phyloP scores from a whole-genome alignment of 805 yeast genomes.

The Nakazawaea pomicola region DNA sequence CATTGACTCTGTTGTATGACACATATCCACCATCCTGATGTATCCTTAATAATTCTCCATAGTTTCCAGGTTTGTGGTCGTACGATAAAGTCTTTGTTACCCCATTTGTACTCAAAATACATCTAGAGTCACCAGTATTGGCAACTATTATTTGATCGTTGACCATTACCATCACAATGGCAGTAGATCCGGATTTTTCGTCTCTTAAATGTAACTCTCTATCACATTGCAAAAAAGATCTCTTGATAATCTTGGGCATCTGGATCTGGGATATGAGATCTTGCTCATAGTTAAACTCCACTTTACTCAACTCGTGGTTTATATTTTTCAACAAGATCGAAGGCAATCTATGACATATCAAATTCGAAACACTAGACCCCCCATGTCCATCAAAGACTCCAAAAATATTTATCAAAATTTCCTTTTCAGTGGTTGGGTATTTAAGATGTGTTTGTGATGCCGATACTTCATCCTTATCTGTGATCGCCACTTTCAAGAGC shows the following conservation, averaged over 20 bases:
- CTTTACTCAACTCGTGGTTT: slow-evolving; percentile 13
- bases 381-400: slow-evolving; percentile 87
- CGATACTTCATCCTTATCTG: neutral
- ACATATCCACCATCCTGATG: slow-evolving; percentile 58
- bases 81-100: slow-evolving; percentile 54
- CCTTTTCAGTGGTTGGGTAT: slow-evolving; percentile 12
- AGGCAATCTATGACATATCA: slow-evolving; percentile 40
- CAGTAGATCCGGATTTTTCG: slow-evolving; percentile 48
- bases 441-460: neutral
- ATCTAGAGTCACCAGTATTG: slow-evolving; percentile 75
- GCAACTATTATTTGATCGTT: slow-evolving; percentile 48
- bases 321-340: slow-evolving; percentile 28
- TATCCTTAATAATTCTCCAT: slow-evolving; percentile 54
- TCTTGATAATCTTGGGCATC: slow-evolving; percentile 30
- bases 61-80: slow-evolving; percentile 59
- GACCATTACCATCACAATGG: slow-evolving; percentile 39
- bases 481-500: neutral
- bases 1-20: slow-evolving; percentile 55
- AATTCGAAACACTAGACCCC: slow-evolving; percentile 56
- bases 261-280: slow-evolving; percentile 19
- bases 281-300: neutral
- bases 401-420: slow-evolving; percentile 35
- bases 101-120: slow-evolving; percentile 51
- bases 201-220: slow-evolving; percentile 35
- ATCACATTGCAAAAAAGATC: slow-evolving; percentile 42